Percentiles rank a stretch among this genome's conserved stretches.
Evolutionary conservation across 2,329 filamentous ascomycete genomes (phyloP).

Genomic region (Alternaria viburni): DNA sequence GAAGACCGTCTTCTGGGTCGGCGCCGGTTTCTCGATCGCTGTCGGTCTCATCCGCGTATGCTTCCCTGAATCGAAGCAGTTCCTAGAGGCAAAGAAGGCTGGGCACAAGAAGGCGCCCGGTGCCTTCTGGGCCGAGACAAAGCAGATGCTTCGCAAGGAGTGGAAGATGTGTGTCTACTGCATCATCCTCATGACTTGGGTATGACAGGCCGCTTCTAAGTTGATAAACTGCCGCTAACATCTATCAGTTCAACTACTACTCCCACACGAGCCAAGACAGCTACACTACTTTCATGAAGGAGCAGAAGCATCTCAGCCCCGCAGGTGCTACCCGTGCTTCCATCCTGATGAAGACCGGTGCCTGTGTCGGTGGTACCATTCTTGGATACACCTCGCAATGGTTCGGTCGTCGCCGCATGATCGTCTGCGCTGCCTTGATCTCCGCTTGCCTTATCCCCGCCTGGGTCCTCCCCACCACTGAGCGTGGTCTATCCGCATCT

Average conservation of each 20-base stretch:
- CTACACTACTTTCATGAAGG: conserved; percentile 81
- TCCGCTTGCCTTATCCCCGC: conserved; percentile 70
- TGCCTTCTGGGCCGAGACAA: conserved; percentile 73
- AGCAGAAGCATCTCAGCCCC: conserved; percentile 72
- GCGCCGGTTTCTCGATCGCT: conserved; percentile 68
- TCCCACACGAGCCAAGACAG: conserved; percentile 81
- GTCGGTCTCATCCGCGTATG: conserved; percentile 71
- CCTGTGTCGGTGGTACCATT: conserved; percentile 74
- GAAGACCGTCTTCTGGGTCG: conserved; percentile 80
- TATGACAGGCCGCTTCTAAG: conserved; percentile 23
- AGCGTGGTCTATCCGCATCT: conserved; percentile 65
- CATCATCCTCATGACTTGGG: conserved; percentile 76
- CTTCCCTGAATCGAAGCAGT: conserved; percentile 78
- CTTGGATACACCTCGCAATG: conserved; percentile 79
- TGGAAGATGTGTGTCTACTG: conserved; percentile 82
- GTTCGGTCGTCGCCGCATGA: conserved; percentile 73
- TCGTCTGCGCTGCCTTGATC: conserved; percentile 66
- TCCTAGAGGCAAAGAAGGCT: conserved; percentile 70
- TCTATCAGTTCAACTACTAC: conserved; percentile 63
- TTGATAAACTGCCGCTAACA: conserved; percentile 6
- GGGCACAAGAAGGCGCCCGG: conserved; percentile 58
- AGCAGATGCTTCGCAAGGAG: conserved; percentile 69
- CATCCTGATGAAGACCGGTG: conserved; percentile 82
- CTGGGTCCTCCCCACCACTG: conserved; percentile 70
- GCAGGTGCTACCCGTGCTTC: conserved; percentile 71